These are phyloP conservation scores for Deinandra increscens DNA, from an alignment of 129 eudicot species.

Conservation along the genomic window DNA sequence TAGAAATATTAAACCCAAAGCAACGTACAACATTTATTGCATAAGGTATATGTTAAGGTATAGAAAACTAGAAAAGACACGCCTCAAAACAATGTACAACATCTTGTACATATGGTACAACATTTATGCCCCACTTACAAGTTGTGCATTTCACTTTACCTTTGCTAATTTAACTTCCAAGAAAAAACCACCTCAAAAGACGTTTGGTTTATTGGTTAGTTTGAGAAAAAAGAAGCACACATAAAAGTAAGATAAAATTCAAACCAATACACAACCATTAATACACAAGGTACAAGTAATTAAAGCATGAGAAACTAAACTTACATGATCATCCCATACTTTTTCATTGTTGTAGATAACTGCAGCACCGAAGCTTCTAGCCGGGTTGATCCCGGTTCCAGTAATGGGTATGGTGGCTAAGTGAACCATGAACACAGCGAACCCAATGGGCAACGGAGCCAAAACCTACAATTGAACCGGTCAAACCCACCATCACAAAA, in stretches of 20 bases:
- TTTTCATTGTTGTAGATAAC: constrained; percentile 74
- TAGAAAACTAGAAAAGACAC: no score
- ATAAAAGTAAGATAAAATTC: no score
- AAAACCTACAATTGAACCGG: constrained; percentile 45
- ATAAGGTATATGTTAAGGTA: background rate
- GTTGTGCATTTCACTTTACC: constrained; percentile 9
- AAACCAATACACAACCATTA: background rate
- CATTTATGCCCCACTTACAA: background rate
- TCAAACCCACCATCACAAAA: background rate
- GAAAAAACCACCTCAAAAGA: background rate
- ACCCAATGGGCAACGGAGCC: constrained; percentile 90
- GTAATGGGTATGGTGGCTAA: constrained; percentile 85
- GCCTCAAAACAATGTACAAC: constrained; percentile 14
- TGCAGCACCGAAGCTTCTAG: constrained; percentile 89
- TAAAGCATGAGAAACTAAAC: constrained; percentile 14
- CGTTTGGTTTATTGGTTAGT: no score
- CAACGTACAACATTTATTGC: constrained; percentile 18
- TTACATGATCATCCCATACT: constrained; percentile 85
- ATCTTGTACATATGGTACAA: background rate
- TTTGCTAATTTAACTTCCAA: background rate
- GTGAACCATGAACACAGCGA: constrained; percentile 89
- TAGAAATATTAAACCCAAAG: background rate
- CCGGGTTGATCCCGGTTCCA: constrained; percentile 91
- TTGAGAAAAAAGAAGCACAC: no score
- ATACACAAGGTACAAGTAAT: constrained; percentile 9